phyloP scores from a whole-genome alignment of 106 monocot genomes.

The Phalaenopsis aphrodite region DNA sequence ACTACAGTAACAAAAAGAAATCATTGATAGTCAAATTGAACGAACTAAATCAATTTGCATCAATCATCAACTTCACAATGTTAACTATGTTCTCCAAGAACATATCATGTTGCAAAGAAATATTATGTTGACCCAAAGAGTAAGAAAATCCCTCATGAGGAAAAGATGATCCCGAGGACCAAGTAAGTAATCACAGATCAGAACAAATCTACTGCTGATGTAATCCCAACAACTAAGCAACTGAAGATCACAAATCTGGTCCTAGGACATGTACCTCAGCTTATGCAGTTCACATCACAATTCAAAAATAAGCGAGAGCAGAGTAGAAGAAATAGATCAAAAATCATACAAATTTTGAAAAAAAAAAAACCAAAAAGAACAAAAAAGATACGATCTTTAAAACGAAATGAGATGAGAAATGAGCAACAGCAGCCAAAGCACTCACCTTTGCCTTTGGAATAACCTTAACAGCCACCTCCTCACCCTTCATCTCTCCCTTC shows the following conservation, averaged over 20 bases:
- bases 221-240: not conserved
- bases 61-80: not conserved
- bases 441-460: constrained; percentile 79
- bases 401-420: not conserved
- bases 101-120: no score
- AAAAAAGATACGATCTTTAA: not conserved
- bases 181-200: no score
- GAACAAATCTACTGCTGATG: no score
- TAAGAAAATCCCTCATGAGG: not conserved
- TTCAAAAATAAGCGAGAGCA: not conserved
- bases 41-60: not conserved
- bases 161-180: no score
- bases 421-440: not conserved
- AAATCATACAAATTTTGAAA: not conserved
- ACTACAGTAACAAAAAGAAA: not conserved
- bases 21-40: not conserved
- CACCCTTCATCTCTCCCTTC: constrained; percentile 79
- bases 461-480: constrained; percentile 80
- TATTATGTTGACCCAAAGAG: not conserved
- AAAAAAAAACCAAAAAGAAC: not conserved
- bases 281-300: not conserved
- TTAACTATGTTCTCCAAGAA: no score
- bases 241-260: not conserved
- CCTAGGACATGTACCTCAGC: not conserved
- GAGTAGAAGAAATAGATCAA: not conserved